Evolutionary conservation across 208 protist species (phyloP).

Genomic region (Crithidia thermophila): DNA sequence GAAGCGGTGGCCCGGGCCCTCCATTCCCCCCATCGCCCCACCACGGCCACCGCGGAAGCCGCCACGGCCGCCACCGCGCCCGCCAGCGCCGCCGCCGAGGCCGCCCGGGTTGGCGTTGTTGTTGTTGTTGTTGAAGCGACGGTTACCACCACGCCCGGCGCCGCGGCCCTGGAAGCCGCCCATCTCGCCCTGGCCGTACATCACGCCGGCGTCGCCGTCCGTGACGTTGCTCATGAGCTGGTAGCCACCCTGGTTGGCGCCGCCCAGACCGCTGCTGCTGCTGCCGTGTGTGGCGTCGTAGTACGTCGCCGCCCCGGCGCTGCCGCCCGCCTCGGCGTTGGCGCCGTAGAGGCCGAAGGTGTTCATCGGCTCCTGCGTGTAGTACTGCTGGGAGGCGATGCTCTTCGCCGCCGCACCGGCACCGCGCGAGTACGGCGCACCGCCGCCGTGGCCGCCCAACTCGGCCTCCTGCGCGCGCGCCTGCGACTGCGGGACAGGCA

Average conservation of each 20-base stretch:
- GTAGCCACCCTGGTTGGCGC: conserved; percentile 20
- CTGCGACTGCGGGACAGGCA: conserved; percentile 43
- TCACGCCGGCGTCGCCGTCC: conserved; percentile 18
- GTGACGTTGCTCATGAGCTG: conserved; percentile 30
- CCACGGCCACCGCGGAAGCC: conserved; percentile 27
- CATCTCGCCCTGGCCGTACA: conserved; percentile 24
- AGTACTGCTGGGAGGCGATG: conserved; percentile 84
- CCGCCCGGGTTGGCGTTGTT: not conserved
- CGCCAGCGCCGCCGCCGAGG: not conserved
- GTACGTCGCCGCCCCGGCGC: conserved; percentile 14
- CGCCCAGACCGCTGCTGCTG: conserved; percentile 15
- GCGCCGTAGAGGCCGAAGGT: conserved; percentile 54
- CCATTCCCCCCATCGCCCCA: conserved; percentile 30
- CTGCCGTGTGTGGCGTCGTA: conserved; percentile 30
- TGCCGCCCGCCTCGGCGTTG: conserved; percentile 8
- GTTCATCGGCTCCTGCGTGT: conserved; percentile 86
- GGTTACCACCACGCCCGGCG: conserved; percentile 19
- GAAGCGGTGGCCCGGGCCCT: conserved; percentile 37
- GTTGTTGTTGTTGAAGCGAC: conserved; percentile 33
- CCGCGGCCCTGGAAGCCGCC: conserved; percentile 23
- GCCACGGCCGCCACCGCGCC: conserved; percentile 14
- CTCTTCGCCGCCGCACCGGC: conserved; percentile 33
- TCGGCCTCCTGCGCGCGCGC: conserved; percentile 13
- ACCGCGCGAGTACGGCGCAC: conserved; percentile 6
- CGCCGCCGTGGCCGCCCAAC: conserved; percentile 13